Conservation (phyloP, 2,329 filamentous ascomycete species). For the Calonectria multiphialidica region DNA sequence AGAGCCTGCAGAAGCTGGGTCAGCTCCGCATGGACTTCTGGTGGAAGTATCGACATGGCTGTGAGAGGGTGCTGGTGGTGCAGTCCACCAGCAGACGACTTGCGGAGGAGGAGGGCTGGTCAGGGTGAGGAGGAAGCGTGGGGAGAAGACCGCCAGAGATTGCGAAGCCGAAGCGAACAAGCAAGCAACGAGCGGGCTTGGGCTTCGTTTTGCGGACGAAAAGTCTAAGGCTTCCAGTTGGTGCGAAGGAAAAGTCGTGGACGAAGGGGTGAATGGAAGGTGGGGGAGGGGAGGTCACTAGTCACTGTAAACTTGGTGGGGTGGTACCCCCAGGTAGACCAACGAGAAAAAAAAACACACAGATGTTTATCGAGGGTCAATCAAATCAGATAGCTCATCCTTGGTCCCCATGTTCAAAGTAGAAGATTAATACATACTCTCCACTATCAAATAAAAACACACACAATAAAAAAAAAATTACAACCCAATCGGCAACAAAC, state of each 20-base stretch:
- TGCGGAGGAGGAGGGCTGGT: constrained; percentile 23
- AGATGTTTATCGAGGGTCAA: background rate
- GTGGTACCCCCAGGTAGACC: constrained; percentile 7
- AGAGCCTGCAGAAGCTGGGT: constrained; percentile 88
- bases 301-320: constrained; percentile 12
- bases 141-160: constrained; percentile 9
- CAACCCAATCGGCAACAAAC: too few relatives aligned
- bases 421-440: too few relatives aligned
- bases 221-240: constrained; percentile 39
- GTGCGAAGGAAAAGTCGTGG: constrained; percentile 31
- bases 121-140: constrained; percentile 19
- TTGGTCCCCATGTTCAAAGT: too few relatives aligned
- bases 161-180: constrained; percentile 29
- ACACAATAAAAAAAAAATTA: too few relatives aligned
- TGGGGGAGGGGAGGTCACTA: constrained; percentile 43
- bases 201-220: constrained; percentile 37
- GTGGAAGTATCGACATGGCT: constrained; percentile 85
- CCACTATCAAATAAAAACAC: too few relatives aligned
- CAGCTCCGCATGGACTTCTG: constrained; percentile 87
- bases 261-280: constrained; percentile 41
- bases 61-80: constrained; percentile 41
- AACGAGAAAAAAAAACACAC: constrained; percentile 18
- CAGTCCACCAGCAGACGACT: constrained; percentile 46
- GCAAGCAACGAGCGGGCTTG: constrained; percentile 28
- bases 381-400: background rate